Base-by-base conservation (phyloP, 805 yeast genomes). In the Priceomyces fermenticarens region DNA sequence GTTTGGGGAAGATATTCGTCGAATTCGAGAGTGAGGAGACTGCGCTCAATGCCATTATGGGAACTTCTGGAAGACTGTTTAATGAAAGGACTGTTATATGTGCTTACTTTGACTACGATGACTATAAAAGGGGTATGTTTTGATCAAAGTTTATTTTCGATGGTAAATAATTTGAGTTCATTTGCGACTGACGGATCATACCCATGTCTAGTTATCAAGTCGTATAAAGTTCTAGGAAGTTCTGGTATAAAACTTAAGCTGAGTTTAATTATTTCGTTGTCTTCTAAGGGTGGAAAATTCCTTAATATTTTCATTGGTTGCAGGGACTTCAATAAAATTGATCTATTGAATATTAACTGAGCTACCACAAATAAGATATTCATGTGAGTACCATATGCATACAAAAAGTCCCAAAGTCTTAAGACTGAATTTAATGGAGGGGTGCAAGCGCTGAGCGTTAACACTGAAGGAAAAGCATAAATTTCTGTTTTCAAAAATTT, bases 321-420 rank as follows among this genome's bases (percentile, higher is more conserved):
- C 20, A 58, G 62, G 7, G 83, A 72, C 11, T 64, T 65, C 41
- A 90, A 59, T n/a, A 89, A 64, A 25, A 72, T 63, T 8, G 80
- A 74, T 42, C 97, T 68, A 44, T 85, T 81, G 32, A 83, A 67
- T 3, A 86, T 80, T 15, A 89, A 64, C 57, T 87, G 96, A 2
- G 97, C 91, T 7, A 88, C 87, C 2, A 89, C 79, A 49, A 88
- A 85, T 30, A 90, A 67, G 23, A 90, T 76, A 62, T 90, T 89
- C 81, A 88, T 75, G 54, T 90, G 96, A 13, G 85, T 79, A 0
- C 97, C 97, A 53, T 87, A 89, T 3, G 97, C 95, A 61, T 89
- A 85, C 51, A 88, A 63, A 49, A 89, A 85, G 58, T 89, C 97
- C 97, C 97, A 89, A 12, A 89, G 69, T 43, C 80, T 77, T 30